Evolutionary conservation across 495 filamentous ascomycete species (phyloP), one percentile per base, ranked within the genome.

Genomic region (Neurospora sp.): DNA sequence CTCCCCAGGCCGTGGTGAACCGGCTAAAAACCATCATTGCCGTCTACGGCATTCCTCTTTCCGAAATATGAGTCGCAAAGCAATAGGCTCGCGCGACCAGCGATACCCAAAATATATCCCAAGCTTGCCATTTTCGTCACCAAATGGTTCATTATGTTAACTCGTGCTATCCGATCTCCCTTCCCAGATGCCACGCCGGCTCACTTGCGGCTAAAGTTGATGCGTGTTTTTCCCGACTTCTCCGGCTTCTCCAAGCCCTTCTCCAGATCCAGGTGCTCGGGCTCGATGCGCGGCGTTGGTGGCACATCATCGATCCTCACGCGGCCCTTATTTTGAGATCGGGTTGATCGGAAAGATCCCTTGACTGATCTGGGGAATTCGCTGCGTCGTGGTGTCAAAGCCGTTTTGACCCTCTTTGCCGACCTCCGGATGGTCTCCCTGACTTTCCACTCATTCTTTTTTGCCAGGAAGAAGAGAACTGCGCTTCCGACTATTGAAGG

Each of bases 401-500:
- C 87, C 16, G 82, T 85, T 27, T 83, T 84, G 6, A 89, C 85
- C 79, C 80, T 87, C 71, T 81, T 82, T 59, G 86, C 85, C 10
- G 87, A 89, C 59, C 81, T 81, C 68, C 86, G 83, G 37, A 89
- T 80, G 18, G 79, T 86, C 77, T 86, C 85, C 37, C 83, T 82
- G 69, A 89, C 78, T 40, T 83, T 86, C 87, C 87, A 89, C 72
- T 86, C 85, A 39, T 83, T 81, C 80, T 88, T 88, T 80, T 89
- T 89, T 8, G 87, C 86, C 39, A 87, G 41, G 76, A 83, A 89
- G 76, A 84, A 89, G 38, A 89, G 83, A 1, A 84, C 79, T 1
- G 83, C 82, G 42, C 76, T 85, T 11, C 81, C 79, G 69, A 86
- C 87, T 89, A 39, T 22, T 42, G 20, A n/a, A 12, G 1, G 31